These are phyloP conservation scores for Phytopythium ostracodes DNA, from an alignment of 352 stramenopile species.

Conservation along the genomic window DNA sequence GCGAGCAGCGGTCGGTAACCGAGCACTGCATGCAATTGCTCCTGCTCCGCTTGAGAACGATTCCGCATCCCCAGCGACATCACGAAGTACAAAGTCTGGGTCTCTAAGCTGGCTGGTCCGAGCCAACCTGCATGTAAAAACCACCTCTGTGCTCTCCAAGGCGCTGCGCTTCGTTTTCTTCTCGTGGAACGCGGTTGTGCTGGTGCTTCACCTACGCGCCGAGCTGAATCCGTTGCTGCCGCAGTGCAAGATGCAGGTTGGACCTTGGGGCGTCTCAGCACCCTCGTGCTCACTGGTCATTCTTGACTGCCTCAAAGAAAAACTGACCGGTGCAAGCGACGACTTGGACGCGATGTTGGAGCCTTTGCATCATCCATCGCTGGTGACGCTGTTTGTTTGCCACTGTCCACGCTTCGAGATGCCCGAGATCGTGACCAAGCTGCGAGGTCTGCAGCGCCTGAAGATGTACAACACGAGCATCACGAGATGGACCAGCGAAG, in stretches of 20 bases:
- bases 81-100: neutral
- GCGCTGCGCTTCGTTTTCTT: constrained; percentile 16
- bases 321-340: constrained; percentile 9
- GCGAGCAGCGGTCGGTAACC: neutral
- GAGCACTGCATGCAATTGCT: neutral
- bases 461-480: constrained; percentile 34
- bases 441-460: constrained; percentile 11
- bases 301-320: constrained; percentile 20
- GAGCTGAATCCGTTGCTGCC: constrained; percentile 13
- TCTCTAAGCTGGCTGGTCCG: neutral
- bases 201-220: constrained; percentile 20
- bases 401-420: constrained; percentile 22
- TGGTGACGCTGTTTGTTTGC: constrained; percentile 13
- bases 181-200: constrained; percentile 20
- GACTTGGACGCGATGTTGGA: constrained; percentile 10
- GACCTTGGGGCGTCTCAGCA: constrained; percentile 18
- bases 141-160: constrained; percentile 7
- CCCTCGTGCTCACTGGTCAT: constrained; percentile 22
- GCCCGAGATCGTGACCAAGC: constrained; percentile 9
- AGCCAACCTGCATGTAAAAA: neutral
- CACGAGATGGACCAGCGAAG: constrained; percentile 15
- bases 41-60: neutral
- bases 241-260: constrained; percentile 28
- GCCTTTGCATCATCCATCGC: constrained; percentile 14
- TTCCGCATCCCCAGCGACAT: neutral